phyloP scores from a whole-genome alignment of 73 alveolate genomes.

The Diophrys appendiculata region DNA sequence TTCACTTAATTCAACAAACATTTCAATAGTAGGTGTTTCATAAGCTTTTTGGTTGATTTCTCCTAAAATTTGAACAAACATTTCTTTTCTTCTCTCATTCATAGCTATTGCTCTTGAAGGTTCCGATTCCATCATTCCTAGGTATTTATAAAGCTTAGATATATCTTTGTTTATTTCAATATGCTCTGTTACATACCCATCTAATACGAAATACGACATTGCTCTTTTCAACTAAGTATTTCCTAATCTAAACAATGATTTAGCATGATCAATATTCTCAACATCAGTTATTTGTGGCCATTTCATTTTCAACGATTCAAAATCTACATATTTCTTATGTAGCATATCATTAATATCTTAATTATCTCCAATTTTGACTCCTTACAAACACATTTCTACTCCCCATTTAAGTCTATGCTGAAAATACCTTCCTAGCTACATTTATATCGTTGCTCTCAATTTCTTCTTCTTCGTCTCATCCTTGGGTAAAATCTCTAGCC shows the following conservation, averaged over 20 bases:
- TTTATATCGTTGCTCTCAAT: conserved; percentile 88
- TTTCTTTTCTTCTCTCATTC: conserved; percentile 92
- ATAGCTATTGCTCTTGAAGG: conserved; percentile 80
- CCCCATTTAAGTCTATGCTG: conserved; percentile 79
- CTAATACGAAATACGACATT: conserved; percentile 75
- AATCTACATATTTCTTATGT: conserved; percentile 46
- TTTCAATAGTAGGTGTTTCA: conserved; percentile 78
- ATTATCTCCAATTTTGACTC: conserved; percentile 37
- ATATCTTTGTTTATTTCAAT: conserved; percentile 82
- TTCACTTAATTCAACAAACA: conserved; percentile 88
- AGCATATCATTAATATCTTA: conserved; percentile 45
- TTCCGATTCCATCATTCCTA: conserved; percentile 82
- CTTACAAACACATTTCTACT: conserved; percentile 21
- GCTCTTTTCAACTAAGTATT: conserved; percentile 94
- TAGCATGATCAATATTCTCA: conserved; percentile 87
- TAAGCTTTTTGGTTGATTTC: conserved; percentile 87
- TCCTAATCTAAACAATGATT: conserved; percentile 84
- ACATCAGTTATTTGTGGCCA: conserved; percentile 61
- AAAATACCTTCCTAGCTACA: conserved; percentile 88
- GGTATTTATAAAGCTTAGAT: conserved; percentile 80
- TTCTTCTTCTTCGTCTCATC: conserved; percentile 69
- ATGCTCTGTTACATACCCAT: conserved; percentile 92
- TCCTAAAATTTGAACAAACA: conserved; percentile 76
- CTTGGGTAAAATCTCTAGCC: conserved; percentile 71
- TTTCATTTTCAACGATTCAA: conserved; percentile 46